phyloP scores from a whole-genome alignment of 2,329 filamentous ascomycete species.

The Colletotrichum melonis region DNA sequence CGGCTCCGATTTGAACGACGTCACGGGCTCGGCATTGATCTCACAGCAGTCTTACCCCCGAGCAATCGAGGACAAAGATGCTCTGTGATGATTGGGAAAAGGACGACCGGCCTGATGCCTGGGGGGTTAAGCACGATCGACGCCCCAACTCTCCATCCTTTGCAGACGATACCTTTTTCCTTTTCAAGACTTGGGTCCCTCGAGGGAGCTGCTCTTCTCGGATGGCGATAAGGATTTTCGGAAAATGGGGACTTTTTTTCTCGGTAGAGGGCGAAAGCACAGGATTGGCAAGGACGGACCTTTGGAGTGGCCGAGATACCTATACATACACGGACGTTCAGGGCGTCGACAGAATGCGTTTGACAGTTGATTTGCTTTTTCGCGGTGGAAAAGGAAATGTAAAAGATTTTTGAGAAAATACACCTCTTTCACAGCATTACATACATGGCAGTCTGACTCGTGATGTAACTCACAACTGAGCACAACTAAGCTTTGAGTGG shows the following conservation, averaged over 20 bases:
- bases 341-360: conserved; percentile 33
- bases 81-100: not conserved
- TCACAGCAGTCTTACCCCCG: not conserved
- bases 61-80: not conserved
- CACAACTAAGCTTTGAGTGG: not conserved
- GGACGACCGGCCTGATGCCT: not conserved
- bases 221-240: conserved; percentile 4
- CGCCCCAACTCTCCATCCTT: not conserved
- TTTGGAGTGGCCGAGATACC: conserved; percentile 27
- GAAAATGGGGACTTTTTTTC: conserved; percentile 22
- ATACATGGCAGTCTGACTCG: not conserved
- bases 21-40: not conserved
- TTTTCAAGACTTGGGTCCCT: conserved; percentile 6
- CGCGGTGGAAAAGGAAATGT: conserved; percentile 17
- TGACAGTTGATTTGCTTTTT: conserved; percentile 5
- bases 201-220: conserved; percentile 6
- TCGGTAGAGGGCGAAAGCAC: conserved; percentile 20
- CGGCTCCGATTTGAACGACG: not conserved
- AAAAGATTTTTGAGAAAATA: conserved; percentile 21
- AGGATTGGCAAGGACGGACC: conserved; percentile 20
- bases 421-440: not conserved
- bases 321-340: conserved; percentile 29
- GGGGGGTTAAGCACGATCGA: not conserved
- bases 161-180: conserved; percentile 10
- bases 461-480: not conserved